Base-by-base conservation (phyloP, 495 filamentous ascomycete species). In the Penicillium canariense region DNA sequence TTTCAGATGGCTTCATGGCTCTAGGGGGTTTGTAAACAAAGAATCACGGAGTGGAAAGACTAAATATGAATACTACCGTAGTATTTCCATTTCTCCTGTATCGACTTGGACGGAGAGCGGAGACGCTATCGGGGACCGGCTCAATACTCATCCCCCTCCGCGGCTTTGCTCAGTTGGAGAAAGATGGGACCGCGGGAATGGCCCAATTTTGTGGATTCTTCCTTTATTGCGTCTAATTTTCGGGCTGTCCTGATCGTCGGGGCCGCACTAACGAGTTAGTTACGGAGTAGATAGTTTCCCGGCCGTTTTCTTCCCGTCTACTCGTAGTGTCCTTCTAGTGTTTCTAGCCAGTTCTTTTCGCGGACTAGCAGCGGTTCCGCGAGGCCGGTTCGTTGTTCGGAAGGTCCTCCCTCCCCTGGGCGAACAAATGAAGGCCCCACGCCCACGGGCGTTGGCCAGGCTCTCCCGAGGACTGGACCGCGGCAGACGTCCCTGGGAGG, bases 151-250 rank as follows among this genome's bases (percentile, higher is more conserved):
- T 9, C 35, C 30, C 30, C 30, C 12, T 12, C 30, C 6, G 12
- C 35, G 7, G 35, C 8, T 11, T 23, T 5, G 14, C 25, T 26
- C 25, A 9, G 17, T 23, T 46, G 43, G 43, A 43, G 34, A 54
- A 42, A 42, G 52, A 31, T 51, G 50, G 14, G n/a, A 32, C 30
- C 6, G 36, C 44, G 43, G 31, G 31, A 54, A 36, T 44, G 50
- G 56, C 44, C 20, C 17, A 18, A n/a, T 52, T 44, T 5, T 42
- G 39, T n/a, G n/a, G n/a, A n/a, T n/a, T n/a, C n/a, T 32, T 32
- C 30, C 12, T 32, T 32, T 32, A 6, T n/a, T n/a, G n/a, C n/a
- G n/a, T n/a, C n/a, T n/a, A n/a, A n/a, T n/a, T n/a, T n/a, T n/a
- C n/a, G n/a, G n/a, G n/a, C n/a, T n/a, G n/a, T n/a, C n/a, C n/a